These are phyloP conservation scores for Cicer arietinum DNA, from an alignment of 306 rosid species.

Conservation along the genomic window DNA sequence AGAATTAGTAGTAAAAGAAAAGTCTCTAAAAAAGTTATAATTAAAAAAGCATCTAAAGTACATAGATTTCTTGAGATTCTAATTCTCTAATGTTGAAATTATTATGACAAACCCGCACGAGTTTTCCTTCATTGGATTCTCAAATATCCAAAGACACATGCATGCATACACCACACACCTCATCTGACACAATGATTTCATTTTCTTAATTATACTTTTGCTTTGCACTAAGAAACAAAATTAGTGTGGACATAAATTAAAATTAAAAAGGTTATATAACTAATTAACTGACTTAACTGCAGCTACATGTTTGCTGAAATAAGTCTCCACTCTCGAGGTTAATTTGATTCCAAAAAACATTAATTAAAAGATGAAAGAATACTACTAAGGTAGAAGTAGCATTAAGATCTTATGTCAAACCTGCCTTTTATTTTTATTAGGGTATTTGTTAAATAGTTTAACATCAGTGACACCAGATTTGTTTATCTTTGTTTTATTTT, in stretches of 20 bases:
- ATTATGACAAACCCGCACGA: constrained; percentile 55
- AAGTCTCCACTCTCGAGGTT: neutral
- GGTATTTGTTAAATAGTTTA: no score
- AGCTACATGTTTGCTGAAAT: constrained; percentile 2
- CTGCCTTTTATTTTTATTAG: no score
- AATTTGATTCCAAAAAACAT: neutral
- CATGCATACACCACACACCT: constrained; percentile 38
- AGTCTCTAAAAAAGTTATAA: no score
- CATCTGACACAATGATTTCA: constrained; percentile 50
- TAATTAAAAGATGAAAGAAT: neutral
- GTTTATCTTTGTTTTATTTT: no score
- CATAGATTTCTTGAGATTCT: no score
- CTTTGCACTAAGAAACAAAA: neutral
- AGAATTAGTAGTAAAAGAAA: no score
- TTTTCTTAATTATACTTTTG: constrained; percentile 5
- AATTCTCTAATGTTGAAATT: no score
- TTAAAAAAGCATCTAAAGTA: no score
- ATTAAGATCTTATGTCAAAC: no score
- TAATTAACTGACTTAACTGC: constrained; percentile 17
- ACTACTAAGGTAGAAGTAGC: no score
- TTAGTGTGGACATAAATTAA: neutral
- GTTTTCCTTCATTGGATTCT: constrained; percentile 71
- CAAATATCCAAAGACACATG: constrained; percentile 43
- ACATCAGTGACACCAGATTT: no score
- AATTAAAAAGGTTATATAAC: neutral